A percentile compares a stretch with the other conserved stretches of the same genome.
These are phyloP conservation scores for Arabis alpina DNA, from an alignment of 345 rosid genomes.

Conservation along the genomic window DNA sequence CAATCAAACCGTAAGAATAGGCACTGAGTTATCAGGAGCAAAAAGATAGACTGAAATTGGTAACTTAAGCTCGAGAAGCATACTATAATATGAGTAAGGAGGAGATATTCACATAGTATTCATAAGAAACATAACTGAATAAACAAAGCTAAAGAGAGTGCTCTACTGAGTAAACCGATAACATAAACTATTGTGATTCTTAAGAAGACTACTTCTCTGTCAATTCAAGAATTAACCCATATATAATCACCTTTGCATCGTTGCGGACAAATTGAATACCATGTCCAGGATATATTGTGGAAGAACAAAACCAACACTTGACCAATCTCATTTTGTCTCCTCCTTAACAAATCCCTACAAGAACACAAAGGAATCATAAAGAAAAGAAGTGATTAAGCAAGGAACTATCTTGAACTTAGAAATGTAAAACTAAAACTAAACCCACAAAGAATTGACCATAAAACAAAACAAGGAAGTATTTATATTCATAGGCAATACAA, in stretches of 20 bases:
- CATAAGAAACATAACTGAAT: too few relatives aligned
- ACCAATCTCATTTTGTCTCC: constrained; percentile 76
- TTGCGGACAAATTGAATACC: constrained; percentile 89
- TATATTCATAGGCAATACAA: neutral
- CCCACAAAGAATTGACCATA: neutral
- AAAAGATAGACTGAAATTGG: neutral
- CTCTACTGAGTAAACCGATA: too few relatives aligned
- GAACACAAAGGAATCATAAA: neutral
- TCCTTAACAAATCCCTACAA: constrained; percentile 21
- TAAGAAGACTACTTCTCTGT: neutral
- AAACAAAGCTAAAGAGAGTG: too few relatives aligned
- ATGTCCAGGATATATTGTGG: constrained; percentile 87
- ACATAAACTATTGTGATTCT: neutral
- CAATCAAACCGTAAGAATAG: neutral
- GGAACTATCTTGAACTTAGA: neutral
- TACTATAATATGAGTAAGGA: neutral
- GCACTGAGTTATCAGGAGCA: neutral
- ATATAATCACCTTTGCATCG: constrained; percentile 64
- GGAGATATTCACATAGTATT: too few relatives aligned
- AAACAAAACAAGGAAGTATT: neutral
- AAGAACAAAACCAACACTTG: constrained; percentile 97
- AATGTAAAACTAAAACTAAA: constrained; percentile 2
- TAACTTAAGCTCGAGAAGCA: neutral
- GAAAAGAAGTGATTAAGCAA: neutral
- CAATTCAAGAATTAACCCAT: neutral